Base-by-base conservation (phyloP, 345 rosid species). In the Dipteronia sinensis region DNA sequence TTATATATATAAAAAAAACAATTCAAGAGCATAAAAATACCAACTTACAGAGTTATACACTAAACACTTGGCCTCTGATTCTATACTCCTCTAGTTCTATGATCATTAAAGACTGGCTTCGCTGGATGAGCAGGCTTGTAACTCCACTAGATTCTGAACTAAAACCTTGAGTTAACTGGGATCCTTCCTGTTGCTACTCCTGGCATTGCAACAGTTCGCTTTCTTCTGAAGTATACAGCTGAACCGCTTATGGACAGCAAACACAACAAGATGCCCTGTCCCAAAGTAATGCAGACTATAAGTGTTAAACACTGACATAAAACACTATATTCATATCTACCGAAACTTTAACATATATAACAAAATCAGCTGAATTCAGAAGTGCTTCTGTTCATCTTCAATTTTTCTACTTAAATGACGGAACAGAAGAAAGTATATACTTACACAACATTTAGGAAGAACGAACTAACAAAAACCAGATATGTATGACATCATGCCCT, bases 91-190 rank as follows among this genome's bases (percentile, higher is more conserved):
- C 20, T 34, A 12, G 47, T 44, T 68, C 17, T 13, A 34, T 25
- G 7, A 29, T 66, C 74, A 31, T 46, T 10, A 47, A 20, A 69
- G 63, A 19, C 17, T 69, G 59, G 31, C 66, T 62, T 72, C 20
- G 15, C 9, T 63, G 5, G 10, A 13, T 4, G 27, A 69, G 38
- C 11, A 3, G 29, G 7, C 22, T 10, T 38, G 23, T 62, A 61
- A 61, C 46, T 20, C 19, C 25, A 62, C 3, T 20, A 23, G 19
- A 0, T 67, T 66, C 59, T 0, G 19, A 67, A 72, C 82, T 61
- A 91, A 83, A 91, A 93, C 82, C 98, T 87, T 12, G 93, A 76
- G 72, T 85, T 91, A 73, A 85, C 82, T 51, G 89, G 91, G 51
- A 85, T 79, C 87, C 98, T 90, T 63, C 86, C 90, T 10, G 71